phyloP scores from a whole-genome alignment of 164 flowering plant species.

The Annona squamosa region DNA sequence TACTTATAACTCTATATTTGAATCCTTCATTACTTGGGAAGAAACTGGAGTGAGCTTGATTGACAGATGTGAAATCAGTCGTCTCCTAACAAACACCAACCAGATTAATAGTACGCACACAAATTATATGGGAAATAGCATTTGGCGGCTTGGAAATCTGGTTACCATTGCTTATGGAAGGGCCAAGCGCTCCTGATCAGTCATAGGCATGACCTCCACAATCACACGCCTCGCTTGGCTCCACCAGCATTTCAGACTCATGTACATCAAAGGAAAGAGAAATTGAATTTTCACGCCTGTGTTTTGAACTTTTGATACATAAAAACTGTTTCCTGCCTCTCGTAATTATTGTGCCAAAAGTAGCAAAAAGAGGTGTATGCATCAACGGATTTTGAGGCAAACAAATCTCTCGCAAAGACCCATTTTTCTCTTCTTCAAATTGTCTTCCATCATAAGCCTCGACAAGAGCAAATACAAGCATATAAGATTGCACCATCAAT shows the following conservation, averaged over 20 bases:
- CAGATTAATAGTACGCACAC: no score
- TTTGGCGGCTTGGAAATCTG: no score
- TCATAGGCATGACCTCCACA: not conserved
- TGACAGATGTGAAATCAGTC: no score
- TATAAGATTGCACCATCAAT: slow-evolving; percentile 1
- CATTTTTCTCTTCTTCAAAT: not conserved
- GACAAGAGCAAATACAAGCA: not conserved
- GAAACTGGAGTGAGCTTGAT: no score
- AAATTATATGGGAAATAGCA: no score
- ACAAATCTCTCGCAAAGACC: not conserved
- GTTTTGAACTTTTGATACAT: not conserved
- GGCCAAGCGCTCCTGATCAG: not conserved
- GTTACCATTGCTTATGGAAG: no score
- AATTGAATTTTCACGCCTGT: not conserved
- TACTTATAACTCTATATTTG: no score
- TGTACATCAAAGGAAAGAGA: not conserved
- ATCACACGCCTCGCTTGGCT: not conserved
- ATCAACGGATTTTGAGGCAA: not conserved
- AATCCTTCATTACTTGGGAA: no score
- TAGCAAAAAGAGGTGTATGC: not conserved
- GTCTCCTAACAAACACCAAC: no score
- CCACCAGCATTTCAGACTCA: not conserved
- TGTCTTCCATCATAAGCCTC: not conserved
- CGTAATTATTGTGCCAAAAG: not conserved
- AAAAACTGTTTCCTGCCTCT: not conserved